Conservation (phyloP, 306 rosid species). For the Trifolium subterraneum region DNA sequence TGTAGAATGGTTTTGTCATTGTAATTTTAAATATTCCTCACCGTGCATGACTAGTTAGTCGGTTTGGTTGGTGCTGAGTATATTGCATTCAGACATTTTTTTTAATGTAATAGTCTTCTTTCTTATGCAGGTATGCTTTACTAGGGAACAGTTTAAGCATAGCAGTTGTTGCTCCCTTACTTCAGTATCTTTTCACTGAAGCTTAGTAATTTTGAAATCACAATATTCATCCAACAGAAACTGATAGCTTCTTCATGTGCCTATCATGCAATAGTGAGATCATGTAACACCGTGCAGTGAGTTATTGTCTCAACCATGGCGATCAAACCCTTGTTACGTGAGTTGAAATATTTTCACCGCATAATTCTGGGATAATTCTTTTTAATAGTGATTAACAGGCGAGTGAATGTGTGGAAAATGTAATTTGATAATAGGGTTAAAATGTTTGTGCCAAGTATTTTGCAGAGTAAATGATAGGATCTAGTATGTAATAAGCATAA, state of each 20-base stretch:
- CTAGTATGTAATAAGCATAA: no score
- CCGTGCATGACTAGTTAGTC: no score
- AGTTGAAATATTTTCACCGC: neutral
- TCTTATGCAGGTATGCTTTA: conserved; percentile 75
- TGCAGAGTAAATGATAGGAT: no score
- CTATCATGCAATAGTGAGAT: conserved; percentile 14
- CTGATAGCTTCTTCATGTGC: conserved; percentile 11
- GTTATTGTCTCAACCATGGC: conserved; percentile 16
- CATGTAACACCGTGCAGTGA: neutral
- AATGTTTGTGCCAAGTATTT: neutral
- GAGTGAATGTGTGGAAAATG: neutral
- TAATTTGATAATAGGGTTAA: conserved; percentile 1
- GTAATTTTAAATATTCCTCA: conserved; percentile 7
- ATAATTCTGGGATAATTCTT: neutral
- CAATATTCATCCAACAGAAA: conserved; percentile 32
- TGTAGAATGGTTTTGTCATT: neutral
- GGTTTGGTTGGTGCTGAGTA: neutral
- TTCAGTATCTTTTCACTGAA: conserved; percentile 69
- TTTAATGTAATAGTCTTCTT: neutral
- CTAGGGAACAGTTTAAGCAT: conserved; percentile 88
- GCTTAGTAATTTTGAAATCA: conserved; percentile 40
- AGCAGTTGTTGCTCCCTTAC: conserved; percentile 85
- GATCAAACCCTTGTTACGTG: neutral
- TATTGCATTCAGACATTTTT: conserved; percentile 10
- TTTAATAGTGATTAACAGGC: neutral